Conservation (phyloP, 2,329 filamentous ascomycete genomes). For the Fusarium sp. region DNA sequence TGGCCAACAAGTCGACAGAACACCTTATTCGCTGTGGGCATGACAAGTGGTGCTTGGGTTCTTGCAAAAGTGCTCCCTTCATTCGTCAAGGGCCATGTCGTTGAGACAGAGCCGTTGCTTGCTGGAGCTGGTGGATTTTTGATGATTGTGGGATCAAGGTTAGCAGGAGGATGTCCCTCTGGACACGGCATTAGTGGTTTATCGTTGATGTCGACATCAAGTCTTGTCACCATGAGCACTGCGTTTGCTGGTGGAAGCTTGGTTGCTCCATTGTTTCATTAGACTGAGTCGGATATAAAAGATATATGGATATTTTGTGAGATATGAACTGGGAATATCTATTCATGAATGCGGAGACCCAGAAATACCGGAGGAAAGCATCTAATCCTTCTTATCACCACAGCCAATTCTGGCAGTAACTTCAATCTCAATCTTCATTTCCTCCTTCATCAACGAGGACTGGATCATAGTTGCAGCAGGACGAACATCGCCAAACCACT, state of each 20-base stretch:
- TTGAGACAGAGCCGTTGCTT: slow-evolving; percentile 50
- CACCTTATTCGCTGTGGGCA: slow-evolving; percentile 63
- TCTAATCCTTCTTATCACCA: slow-evolving; percentile 2
- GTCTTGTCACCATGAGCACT: slow-evolving; percentile 68
- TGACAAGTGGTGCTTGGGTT: slow-evolving; percentile 58
- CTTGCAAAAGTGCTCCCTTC: slow-evolving; percentile 49
- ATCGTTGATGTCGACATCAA: slow-evolving; percentile 69
- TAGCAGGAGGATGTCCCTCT: slow-evolving; percentile 74
- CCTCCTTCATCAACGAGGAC: slow-evolving; percentile 61
- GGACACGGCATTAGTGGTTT: slow-evolving; percentile 77
- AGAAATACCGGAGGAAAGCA: neutral
- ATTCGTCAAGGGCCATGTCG: slow-evolving; percentile 38
- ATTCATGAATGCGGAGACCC: neutral
- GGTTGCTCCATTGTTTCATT: slow-evolving; percentile 45
- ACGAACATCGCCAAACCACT: slow-evolving; percentile 60
- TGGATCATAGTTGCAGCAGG: slow-evolving; percentile 66
- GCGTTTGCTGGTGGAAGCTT: slow-evolving; percentile 64
- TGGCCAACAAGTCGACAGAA: slow-evolving; percentile 53
- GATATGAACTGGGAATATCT: neutral
- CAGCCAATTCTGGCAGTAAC: slow-evolving; percentile 53
- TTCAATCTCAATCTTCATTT: slow-evolving; percentile 58
- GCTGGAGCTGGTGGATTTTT: slow-evolving; percentile 65
- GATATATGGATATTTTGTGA: neutral
- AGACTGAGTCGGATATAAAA: neutral
- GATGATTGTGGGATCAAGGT: slow-evolving; percentile 68